Evolutionary conservation across 176 grass and related monocot genomes (phyloP), one percentile per base, ranked within the genome.

Genomic region (Musa schizocarpa): DNA sequence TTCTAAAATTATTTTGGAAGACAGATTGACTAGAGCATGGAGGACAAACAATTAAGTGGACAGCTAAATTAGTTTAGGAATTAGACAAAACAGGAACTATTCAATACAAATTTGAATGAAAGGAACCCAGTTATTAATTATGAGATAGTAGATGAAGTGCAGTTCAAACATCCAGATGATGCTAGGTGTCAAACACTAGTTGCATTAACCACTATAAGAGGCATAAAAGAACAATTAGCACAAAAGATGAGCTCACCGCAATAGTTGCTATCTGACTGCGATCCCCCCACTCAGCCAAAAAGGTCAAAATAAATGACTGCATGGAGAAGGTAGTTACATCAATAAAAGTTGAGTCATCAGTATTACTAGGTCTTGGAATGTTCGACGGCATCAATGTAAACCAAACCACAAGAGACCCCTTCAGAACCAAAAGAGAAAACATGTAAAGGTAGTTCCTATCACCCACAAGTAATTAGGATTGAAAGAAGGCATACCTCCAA

Each of bases 181-280:
- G 14, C 17, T 51, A 51, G 13, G 43, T 9, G 19, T 13, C 50
- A 2, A n/a, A 52, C 2, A n/a, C 16, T 20, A 9, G n/a, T 50
- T 51, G 50, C 7, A 49, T 9, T 43, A 34, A 29, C 1, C 14
- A 74, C 13, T 57, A 10, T 10, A 56, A 11, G 52, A 70, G 22
- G 27, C 3, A 48, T 9, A 48, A 50, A 11, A 24, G 61, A 48
- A 8, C 1, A 54, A 54, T 16, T 22, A 2, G 13, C 5, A 59
- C 2, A 4, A 17, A 26, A 16, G 24, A 65, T 72, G 53, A 43
- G 13, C 49, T 63, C 86, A 98, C 95, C 20, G 90, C 95, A 50
- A 98, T 98, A 9, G 95, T 98, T 79, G 88, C 90, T 69, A 98
- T 98, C 81, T 98, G 95, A 80, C 95, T 98, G 53, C 88, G 95